Evolutionary conservation across 2,329 filamentous ascomycete species (phyloP).

Genomic region (Pseudofabraea citricarpa): DNA sequence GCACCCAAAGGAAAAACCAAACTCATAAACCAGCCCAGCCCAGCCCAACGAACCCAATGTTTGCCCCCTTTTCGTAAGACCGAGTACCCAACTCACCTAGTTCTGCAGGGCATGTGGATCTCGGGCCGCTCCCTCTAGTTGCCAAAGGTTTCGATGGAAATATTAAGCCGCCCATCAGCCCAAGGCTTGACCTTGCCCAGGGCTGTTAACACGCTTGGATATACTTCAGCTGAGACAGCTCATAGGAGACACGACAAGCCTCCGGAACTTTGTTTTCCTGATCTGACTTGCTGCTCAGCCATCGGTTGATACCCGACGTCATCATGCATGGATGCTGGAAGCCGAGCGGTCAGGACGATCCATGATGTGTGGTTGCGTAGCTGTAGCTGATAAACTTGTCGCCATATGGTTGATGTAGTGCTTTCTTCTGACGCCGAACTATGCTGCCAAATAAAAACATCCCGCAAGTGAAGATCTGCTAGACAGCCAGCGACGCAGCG

Average conservation of each 20-base stretch:
- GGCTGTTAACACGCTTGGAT: too few relatives aligned
- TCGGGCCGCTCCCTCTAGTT: conserved; percentile 1
- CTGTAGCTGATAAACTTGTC: background rate
- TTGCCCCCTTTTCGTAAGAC: background rate
- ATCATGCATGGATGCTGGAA: conserved; percentile 1
- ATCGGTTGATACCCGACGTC: background rate
- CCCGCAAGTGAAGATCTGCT: too few relatives aligned
- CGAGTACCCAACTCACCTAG: conserved; percentile 1
- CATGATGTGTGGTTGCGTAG: background rate
- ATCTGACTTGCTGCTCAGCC: background rate
- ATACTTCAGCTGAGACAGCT: background rate
- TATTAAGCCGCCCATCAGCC: too few relatives aligned
- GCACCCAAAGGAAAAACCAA: too few relatives aligned
- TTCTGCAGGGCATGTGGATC: background rate
- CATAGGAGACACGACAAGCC: background rate
- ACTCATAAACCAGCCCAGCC: too few relatives aligned
- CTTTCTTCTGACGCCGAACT: background rate
- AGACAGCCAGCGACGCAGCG: too few relatives aligned
- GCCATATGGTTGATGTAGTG: background rate
- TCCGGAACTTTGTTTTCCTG: background rate
- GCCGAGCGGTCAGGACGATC: background rate
- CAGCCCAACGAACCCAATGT: background rate
- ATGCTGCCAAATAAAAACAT: too few relatives aligned
- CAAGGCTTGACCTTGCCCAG: too few relatives aligned
- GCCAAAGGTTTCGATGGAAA: too few relatives aligned